These are phyloP conservation scores for Eucommia ulmoides DNA, from an alignment of 257 asterid species.

Conservation along the genomic window DNA sequence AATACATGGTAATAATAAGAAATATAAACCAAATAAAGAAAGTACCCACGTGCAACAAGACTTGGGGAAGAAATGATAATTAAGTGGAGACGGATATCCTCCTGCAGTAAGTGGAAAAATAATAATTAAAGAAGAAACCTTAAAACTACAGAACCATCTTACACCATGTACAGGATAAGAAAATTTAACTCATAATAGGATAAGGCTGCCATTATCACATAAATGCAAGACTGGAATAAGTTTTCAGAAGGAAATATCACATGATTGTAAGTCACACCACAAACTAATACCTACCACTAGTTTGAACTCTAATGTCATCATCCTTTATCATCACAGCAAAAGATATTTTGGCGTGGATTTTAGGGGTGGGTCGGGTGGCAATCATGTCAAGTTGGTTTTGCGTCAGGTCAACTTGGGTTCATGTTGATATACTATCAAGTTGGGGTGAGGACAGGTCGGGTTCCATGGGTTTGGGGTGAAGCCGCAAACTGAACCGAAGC, in stretches of 20 bases:
- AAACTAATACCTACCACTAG: neutral
- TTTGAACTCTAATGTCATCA: neutral
- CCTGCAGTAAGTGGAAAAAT: constrained; percentile 41
- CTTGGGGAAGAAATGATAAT: constrained; percentile 90
- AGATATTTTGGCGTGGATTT: no score
- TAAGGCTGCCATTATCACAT: neutral
- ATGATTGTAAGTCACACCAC: neutral
- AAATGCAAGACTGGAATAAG: neutral
- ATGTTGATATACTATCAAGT: no score
- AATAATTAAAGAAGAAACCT: constrained; percentile 1
- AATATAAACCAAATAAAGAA: constrained; percentile 20
- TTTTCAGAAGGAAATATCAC: neutral
- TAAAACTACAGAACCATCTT: no score
- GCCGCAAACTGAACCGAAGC: no score
- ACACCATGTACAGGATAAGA: no score
- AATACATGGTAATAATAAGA: constrained; percentile 5
- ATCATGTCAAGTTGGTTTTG: no score
- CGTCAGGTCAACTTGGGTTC: no score
- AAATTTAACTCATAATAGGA: no score
- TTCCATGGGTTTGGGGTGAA: no score
- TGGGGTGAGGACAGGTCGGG: no score
- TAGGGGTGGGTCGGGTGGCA: no score
- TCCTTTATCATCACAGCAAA: no score
- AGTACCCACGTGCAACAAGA: constrained; percentile 99
- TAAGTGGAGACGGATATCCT: constrained; percentile 96